Base-by-base conservation (phyloP, 441 rosid species). In the Raphanus hybrid region DNA sequence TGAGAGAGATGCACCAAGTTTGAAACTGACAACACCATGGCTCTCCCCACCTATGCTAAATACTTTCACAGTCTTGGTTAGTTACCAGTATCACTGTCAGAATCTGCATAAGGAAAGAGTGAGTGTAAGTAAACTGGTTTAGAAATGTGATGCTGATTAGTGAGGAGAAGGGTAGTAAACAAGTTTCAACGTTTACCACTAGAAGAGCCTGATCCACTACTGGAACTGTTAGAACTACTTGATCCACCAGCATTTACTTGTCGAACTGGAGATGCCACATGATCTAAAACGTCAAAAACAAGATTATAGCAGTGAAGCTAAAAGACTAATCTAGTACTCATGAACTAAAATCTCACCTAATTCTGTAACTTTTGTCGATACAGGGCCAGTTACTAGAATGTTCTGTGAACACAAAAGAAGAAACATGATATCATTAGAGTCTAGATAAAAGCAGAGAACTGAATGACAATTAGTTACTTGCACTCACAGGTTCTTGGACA, bases 151-250 rank as follows among this genome's bases (percentile, higher is more conserved):
- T 67, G 58, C 4, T 62, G 52, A 67, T 4, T 16, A 48, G 35
- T 39, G 54, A 18, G 5, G 39, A 37, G 43, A 6, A 77, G 5
- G 8, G 50, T 32, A 29, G 5, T 4, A 69, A 67, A 67, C 16
- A 63, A 73, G 58, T 50, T 58, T 76, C 62, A 55, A 65, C 54
- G 68, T 63, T 72, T 85, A 95, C 98, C 94, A 84, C 87, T 87
- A 59, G 98, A 88, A 79, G 93, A 93, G 66, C 89, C 91, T 65
- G 97, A 87, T 55, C 83, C 95, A 83, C 90, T 83, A 82, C 96
- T 86, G 48, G 98, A 92, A 84, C 92, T 84, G 80, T 87, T 84
- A 54, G 98, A 92, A 84, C 92, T 84, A 82, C 89, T 84, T 70
- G 97, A 91, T 71, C 86, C 84, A 69, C 87, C 89, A 12, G 70